Percentiles rank a stretch among this genome's conserved stretches.
Evolutionary conservation across 2,329 filamentous ascomycete genomes (phyloP).

Genomic region (Macroventuria anomochaeta): DNA sequence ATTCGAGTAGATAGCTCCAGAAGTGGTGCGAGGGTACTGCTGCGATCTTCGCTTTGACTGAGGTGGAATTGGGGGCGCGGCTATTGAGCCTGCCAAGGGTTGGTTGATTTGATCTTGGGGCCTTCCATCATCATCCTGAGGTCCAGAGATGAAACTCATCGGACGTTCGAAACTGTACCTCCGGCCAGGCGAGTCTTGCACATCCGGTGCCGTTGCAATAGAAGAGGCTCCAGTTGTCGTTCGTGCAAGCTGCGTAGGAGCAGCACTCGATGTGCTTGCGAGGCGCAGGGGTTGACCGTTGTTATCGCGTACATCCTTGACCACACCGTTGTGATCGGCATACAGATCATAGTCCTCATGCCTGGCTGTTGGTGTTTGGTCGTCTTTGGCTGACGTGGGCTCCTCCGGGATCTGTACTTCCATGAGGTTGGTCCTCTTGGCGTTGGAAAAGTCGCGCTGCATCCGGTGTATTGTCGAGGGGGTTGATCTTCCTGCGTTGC

Average conservation of each 20-base stretch:
- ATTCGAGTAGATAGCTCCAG: constrained; percentile 20
- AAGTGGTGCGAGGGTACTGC: constrained; percentile 5
- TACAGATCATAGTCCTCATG: constrained; percentile 46
- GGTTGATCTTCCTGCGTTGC: constrained; percentile 36
- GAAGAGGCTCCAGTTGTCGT: constrained; percentile 8
- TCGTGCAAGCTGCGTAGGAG: constrained; percentile 15
- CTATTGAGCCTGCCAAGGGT: constrained; percentile 10
- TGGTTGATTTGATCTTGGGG: constrained; percentile 48
- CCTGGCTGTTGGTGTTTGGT: constrained; percentile 25
- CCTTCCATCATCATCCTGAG: constrained; percentile 42
- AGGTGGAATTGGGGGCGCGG: constrained; percentile 9
- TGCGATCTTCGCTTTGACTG: constrained; percentile 20
- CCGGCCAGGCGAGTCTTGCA: constrained; percentile 28
- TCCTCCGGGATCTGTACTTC: constrained; percentile 37
- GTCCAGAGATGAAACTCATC: constrained; percentile 48
- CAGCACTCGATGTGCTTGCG: neutral
- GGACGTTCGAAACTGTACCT: constrained; percentile 44
- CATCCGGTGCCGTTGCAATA: constrained; percentile 9
- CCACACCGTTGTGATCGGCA: constrained; percentile 47
- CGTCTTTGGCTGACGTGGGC: constrained; percentile 19
- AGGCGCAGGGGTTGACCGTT: constrained; percentile 39
- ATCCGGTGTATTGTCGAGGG: constrained; percentile 39
- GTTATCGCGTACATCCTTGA: constrained; percentile 43
- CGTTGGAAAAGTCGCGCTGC: constrained; percentile 32
- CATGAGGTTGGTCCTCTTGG: constrained; percentile 25